phyloP scores from a whole-genome alignment of 352 stramenopile species.

The Lagenidium giganteum region DNA sequence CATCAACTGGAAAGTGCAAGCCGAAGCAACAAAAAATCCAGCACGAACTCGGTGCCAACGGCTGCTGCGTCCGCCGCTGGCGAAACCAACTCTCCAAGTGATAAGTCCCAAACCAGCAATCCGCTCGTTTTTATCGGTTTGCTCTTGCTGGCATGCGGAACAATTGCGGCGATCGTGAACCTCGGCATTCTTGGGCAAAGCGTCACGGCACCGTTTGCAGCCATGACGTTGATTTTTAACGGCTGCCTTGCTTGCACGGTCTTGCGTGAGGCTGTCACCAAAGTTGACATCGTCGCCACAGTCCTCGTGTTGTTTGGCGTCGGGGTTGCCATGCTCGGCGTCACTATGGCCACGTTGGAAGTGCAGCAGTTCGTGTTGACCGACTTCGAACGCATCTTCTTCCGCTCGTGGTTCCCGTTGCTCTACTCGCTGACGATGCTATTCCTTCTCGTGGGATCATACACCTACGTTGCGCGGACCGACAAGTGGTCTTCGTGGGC shows the following conservation, averaged over 20 bases:
- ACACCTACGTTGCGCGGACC: slow-evolving; percentile 10
- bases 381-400: slow-evolving; percentile 19
- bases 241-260: slow-evolving; percentile 23
- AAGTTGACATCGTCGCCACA: slow-evolving; percentile 24
- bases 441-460: slow-evolving; percentile 6
- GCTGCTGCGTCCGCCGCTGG: no score
- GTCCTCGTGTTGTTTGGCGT: slow-evolving; percentile 29
- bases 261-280: slow-evolving; percentile 23
- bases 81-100: no score
- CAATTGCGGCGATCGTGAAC: slow-evolving; percentile 28
- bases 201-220: slow-evolving; percentile 29
- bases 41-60: neutral
- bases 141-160: slow-evolving; percentile 25
- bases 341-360: slow-evolving; percentile 15
- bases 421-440: slow-evolving; percentile 21
- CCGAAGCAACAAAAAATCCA: no score
- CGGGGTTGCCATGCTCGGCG: slow-evolving; percentile 22
- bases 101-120: neutral
- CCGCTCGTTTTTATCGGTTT: slow-evolving; percentile 25
- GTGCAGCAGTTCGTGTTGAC: slow-evolving; percentile 16
- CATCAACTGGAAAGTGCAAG: slow-evolving; percentile 17
- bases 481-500: slow-evolving; percentile 5
- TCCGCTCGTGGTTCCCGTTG: slow-evolving; percentile 16
- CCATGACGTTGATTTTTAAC: slow-evolving; percentile 36
- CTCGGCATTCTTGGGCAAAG: slow-evolving; percentile 32